Percentiles rank a stretch among this genome's conserved stretches.
Evolutionary conservation across 148 eudicot genomes (phyloP).

Genomic region (Cornus florida): DNA sequence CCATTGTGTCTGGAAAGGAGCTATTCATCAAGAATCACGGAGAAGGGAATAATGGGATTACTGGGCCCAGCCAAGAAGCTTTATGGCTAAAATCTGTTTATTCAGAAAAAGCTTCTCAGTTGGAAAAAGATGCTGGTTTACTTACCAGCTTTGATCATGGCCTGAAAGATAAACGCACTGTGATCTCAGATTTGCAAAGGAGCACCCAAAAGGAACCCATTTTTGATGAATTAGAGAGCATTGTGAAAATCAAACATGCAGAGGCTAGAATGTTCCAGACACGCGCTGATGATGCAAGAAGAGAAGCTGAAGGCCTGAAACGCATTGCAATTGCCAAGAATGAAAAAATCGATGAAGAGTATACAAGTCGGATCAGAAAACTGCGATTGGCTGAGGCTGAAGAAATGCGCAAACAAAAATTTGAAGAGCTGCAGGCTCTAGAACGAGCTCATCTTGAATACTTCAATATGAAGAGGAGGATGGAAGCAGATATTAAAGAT

Average conservation of each 20-base stretch:
- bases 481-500: constrained; percentile 86
- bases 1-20: constrained; percentile 43
- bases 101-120: constrained; percentile 35
- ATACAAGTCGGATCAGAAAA: constrained; percentile 48
- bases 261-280: constrained; percentile 90
- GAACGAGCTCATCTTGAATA: constrained; percentile 84
- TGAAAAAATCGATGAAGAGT: constrained; percentile 79
- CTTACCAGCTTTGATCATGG: constrained; percentile 36
- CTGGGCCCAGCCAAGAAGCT: constrained; percentile 41
- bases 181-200: constrained; percentile 40
- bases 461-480: constrained; percentile 78
- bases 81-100: constrained; percentile 45
- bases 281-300: constrained; percentile 86
- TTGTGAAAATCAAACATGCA: constrained; percentile 77
- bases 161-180: constrained; percentile 26
- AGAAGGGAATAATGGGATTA: constrained; percentile 30
- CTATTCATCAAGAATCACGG: constrained; percentile 33
- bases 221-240: constrained; percentile 75
- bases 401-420: constrained; percentile 62
- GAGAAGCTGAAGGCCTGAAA: constrained; percentile 84
- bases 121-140: constrained; percentile 37
- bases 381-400: constrained; percentile 65
- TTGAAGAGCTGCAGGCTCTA: constrained; percentile 64
- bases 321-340: constrained; percentile 60
- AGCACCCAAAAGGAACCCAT: constrained; percentile 34